Evolutionary conservation across 1,139 yeast genomes (phyloP).

Genomic region (Protomyces inouyei): DNA sequence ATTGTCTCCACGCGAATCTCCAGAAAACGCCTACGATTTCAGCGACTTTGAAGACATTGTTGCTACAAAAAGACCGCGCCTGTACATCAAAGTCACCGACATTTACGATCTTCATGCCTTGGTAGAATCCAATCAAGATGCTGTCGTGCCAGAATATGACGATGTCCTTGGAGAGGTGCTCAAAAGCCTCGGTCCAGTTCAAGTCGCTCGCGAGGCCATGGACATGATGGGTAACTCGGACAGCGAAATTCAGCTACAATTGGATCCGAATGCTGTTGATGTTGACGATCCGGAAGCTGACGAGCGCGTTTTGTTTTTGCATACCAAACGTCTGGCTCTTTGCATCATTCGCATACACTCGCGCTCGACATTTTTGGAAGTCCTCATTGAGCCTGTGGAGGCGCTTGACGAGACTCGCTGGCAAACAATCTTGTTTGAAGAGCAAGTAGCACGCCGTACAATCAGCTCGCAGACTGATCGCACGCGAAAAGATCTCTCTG

Average conservation of each 20-base stretch:
- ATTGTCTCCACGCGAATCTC: constrained; percentile 34
- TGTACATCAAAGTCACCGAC: constrained; percentile 60
- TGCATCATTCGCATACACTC: constrained; percentile 78
- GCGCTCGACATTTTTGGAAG: constrained; percentile 65
- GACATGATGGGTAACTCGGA: constrained; percentile 14
- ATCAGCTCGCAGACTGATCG: constrained; percentile 8
- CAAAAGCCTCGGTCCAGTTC: constrained; percentile 44
- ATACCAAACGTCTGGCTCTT: constrained; percentile 73
- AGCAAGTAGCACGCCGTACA: constrained; percentile 37
- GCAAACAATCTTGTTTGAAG: constrained; percentile 51
- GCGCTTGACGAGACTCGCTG: constrained; percentile 64
- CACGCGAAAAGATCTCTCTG: constrained; percentile 36
- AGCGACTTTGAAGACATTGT: constrained; percentile 69
- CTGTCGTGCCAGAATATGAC: constrained; percentile 45
- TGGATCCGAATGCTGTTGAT: constrained; percentile 43
- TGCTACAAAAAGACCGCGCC: constrained; percentile 58
- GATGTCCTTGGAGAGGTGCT: constrained; percentile 55
- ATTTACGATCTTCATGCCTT: constrained; percentile 59
- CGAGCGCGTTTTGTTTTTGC: constrained; percentile 54
- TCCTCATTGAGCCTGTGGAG: constrained; percentile 66
- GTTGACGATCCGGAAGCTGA: constrained; percentile 44
- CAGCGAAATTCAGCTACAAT: constrained; percentile 41
- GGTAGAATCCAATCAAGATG: constrained; percentile 51
- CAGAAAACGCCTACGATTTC: constrained; percentile 59
- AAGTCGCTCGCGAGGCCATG: constrained; percentile 40